phyloP scores from a whole-genome alignment of 129 eudicot genomes.

The Escallonia herrerae region DNA sequence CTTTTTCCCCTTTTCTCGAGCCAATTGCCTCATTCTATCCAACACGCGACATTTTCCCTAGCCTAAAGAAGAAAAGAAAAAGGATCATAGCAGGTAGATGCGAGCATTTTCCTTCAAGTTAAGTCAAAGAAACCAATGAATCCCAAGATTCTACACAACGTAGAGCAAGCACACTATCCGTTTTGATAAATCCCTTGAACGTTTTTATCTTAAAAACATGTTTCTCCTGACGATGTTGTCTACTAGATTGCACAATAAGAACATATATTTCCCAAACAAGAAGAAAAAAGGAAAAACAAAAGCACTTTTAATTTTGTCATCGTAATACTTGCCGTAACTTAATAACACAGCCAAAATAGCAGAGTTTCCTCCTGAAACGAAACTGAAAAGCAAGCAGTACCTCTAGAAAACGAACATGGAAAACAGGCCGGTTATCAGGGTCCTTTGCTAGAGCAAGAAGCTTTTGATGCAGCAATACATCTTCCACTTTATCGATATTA shows the following conservation, averaged over 20 bases:
- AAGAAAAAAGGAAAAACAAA: too few relatives aligned
- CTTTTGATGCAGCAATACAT: slow-evolving; percentile 72
- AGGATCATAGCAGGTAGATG: not conserved
- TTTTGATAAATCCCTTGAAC: too few relatives aligned
- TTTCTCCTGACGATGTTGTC: not conserved
- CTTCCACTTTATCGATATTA: slow-evolving; percentile 81
- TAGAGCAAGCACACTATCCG: too few relatives aligned
- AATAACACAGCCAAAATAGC: too few relatives aligned
- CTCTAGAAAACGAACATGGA: slow-evolving; percentile 81
- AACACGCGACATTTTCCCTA: not conserved
- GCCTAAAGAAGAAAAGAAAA: not conserved
- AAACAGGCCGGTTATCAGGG: slow-evolving; percentile 65
- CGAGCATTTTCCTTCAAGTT: not conserved
- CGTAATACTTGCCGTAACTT: too few relatives aligned
- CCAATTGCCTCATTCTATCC: not conserved
- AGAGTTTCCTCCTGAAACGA: too few relatives aligned
- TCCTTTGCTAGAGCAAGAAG: slow-evolving; percentile 75
- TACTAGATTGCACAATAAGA: not conserved
- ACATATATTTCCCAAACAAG: too few relatives aligned
- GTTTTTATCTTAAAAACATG: too few relatives aligned
- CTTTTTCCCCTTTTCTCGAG: not conserved
- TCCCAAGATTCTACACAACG: too few relatives aligned
- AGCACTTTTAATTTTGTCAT: too few relatives aligned
- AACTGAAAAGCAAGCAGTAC: slow-evolving; percentile 22
- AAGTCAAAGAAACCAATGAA: not conserved